Evolutionary conservation across 208 protist species (phyloP).

Genomic region (Cochliopodium minus): DNA sequence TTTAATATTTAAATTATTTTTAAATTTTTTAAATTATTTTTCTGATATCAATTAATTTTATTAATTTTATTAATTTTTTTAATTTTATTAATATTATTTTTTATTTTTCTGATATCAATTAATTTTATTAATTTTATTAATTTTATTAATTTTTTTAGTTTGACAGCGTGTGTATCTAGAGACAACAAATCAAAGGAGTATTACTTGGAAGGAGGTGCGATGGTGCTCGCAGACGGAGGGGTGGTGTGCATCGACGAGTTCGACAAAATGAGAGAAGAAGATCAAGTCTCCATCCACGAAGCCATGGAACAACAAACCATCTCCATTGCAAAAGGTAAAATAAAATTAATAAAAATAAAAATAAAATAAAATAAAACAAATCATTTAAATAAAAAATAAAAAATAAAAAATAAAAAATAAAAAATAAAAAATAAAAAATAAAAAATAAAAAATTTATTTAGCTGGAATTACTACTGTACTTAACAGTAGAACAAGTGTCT

Average conservation of each 20-base stretch:
- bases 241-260: slow-evolving; percentile 85
- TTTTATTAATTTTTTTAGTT: slow-evolving; percentile 7
- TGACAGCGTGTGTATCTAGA: slow-evolving; percentile 8
- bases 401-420: too few species aligned
- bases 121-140: slow-evolving; percentile 5
- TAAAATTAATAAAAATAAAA: too few species aligned
- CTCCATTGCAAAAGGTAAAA: slow-evolving; percentile 94
- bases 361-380: slow-evolving; percentile 4
- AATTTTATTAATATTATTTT: slow-evolving; percentile 1
- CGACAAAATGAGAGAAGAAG: slow-evolving; percentile 97
- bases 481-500: slow-evolving; percentile 91
- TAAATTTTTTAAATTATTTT: slow-evolving; percentile 3
- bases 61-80: slow-evolving; percentile 3
- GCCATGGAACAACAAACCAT: slow-evolving; percentile 99
- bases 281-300: slow-evolving; percentile 97
- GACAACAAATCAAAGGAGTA: slow-evolving; percentile 64
- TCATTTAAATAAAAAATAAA: neutral
- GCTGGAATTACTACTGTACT: slow-evolving; percentile 98
- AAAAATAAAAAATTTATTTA: slow-evolving; percentile 23
- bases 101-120: neutral
- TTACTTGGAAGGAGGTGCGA: slow-evolving; percentile 96
- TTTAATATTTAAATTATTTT: neutral
- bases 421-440: neutral
- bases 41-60: slow-evolving; percentile 2
- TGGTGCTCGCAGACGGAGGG: slow-evolving; percentile 98